phyloP scores from a whole-genome alignment of 495 filamentous ascomycete species.

The Arthonia radiata region DNA sequence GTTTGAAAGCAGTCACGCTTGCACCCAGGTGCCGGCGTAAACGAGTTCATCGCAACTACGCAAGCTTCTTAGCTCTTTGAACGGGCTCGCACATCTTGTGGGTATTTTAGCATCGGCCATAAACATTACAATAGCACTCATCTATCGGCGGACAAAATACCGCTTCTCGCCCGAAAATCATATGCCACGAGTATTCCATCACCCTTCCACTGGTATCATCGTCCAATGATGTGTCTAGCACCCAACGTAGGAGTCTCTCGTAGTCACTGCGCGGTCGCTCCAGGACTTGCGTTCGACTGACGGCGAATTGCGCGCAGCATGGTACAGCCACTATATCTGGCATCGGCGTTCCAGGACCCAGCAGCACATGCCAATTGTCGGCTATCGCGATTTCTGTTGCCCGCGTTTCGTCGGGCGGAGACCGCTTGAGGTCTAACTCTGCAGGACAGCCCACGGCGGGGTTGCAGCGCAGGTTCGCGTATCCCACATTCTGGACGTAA shows the following conservation, averaged over 20 bases:
- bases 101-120: too few species aligned
- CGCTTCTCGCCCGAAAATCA: conserved; percentile 21
- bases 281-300: conserved; percentile 25
- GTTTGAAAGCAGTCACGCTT: too few species aligned
- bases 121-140: conserved; percentile 3
- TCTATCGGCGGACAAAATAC: conserved; percentile 3
- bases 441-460: conserved; percentile 17
- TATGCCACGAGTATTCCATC: conserved; percentile 53
- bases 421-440: too few species aligned
- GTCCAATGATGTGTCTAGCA: conserved; percentile 29
- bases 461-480: conserved; percentile 25
- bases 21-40: too few species aligned
- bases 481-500: conserved; percentile 19
- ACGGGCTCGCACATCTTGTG: too few species aligned
- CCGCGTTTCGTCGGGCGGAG: conserved; percentile 13
- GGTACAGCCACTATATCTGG: conserved; percentile 26
- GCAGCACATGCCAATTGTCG: conserved; percentile 2
- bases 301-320: conserved; percentile 52
- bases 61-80: too few species aligned
- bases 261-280: conserved; percentile 27
- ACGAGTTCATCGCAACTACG: too few species aligned
- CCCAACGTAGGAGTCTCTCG: conserved; percentile 28
- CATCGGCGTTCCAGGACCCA: conserved; percentile 8
- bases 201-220: conserved; percentile 37
- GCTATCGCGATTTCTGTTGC: conserved; percentile 11